Evolutionary conservation across 1,284 basidiomycete genomes (phyloP).

Genomic region (Melampsora allii-populina): DNA sequence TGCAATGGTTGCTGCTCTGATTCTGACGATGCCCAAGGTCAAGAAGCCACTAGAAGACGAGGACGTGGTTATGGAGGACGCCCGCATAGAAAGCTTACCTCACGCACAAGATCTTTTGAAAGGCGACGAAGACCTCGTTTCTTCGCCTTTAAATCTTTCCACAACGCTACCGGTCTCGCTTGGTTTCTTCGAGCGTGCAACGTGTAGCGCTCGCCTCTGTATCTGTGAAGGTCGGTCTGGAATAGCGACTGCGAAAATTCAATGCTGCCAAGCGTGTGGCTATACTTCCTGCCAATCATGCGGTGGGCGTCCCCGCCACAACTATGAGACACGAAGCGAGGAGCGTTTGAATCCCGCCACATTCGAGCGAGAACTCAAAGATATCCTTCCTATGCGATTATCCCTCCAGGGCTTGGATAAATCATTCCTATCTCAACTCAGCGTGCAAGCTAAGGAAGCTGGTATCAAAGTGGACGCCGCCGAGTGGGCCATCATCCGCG

Average conservation of each 20-base stretch:
- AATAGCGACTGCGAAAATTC: conserved; percentile 67
- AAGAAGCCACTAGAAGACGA: conserved; percentile 59
- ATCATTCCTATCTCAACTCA: conserved; percentile 54
- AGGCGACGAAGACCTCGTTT: conserved; percentile 65
- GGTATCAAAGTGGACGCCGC: conserved; percentile 53
- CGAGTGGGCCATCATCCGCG: conserved; percentile 66
- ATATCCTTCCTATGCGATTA: conserved; percentile 80
- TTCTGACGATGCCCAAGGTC: conserved; percentile 62
- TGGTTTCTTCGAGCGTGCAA: conserved; percentile 65
- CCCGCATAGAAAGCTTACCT: conserved; percentile 42
- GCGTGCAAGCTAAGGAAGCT: conserved; percentile 59
- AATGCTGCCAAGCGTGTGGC: conserved; percentile 71
- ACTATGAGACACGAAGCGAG: conserved; percentile 58
- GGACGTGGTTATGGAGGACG: conserved; percentile 58
- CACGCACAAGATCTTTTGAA: conserved; percentile 61
- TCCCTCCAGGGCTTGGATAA: conserved; percentile 59
- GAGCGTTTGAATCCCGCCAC: conserved; percentile 61
- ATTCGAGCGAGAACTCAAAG: conserved; percentile 73
- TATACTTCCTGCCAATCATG: conserved; percentile 78
- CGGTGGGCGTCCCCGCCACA: conserved; percentile 84
- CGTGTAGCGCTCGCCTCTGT: conserved; percentile 73
- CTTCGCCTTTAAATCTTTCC: conserved; percentile 67
- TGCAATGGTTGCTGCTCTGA: conserved; percentile 77
- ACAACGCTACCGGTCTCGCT: conserved; percentile 59
- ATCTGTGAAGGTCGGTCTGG: conserved; percentile 80